Evolutionary conservation across 108 stramenopile genomes (phyloP).

Genomic region (Cyclostephanos tholiformis): DNA sequence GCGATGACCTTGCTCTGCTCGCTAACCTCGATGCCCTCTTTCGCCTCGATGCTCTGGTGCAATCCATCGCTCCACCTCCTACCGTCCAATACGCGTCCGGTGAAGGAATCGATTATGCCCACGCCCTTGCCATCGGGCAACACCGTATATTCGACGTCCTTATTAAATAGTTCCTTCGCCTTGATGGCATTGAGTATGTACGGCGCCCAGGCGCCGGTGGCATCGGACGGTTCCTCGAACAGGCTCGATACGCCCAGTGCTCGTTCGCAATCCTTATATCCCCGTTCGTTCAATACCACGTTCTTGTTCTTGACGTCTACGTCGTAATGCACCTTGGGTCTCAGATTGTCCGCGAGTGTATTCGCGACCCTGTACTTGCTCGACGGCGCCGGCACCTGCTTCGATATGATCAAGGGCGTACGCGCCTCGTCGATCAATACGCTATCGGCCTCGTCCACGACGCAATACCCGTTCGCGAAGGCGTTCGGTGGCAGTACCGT

Average conservation of each 20-base stretch:
- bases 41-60: slow-evolving; percentile 96
- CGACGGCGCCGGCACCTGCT: slow-evolving; percentile 85
- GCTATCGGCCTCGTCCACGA: slow-evolving; percentile 97
- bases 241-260: slow-evolving; percentile 84
- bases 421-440: slow-evolving; percentile 97
- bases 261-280: slow-evolving; percentile 85
- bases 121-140: slow-evolving; percentile 65
- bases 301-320: slow-evolving; percentile 93
- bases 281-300: slow-evolving; percentile 85
- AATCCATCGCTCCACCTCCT: slow-evolving; percentile 95
- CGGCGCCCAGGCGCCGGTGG: slow-evolving; percentile 85
- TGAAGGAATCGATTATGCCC: slow-evolving; percentile 94
- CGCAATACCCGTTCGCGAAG: slow-evolving; percentile 81
- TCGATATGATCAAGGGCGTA: slow-evolving; percentile 94
- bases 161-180: slow-evolving; percentile 93
- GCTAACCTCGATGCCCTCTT: slow-evolving; percentile 90
- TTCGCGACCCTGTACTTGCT: slow-evolving; percentile 82
- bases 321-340: slow-evolving; percentile 86
- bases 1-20: slow-evolving; percentile 93
- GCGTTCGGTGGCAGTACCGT: slow-evolving; percentile 81
- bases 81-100: slow-evolving; percentile 94
- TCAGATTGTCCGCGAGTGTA: slow-evolving; percentile 79
- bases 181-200: slow-evolving; percentile 90
- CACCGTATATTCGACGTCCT: slow-evolving; percentile 89
- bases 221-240: slow-evolving; percentile 80